phyloP scores from a whole-genome alignment of 2,329 filamentous ascomycete species.

The Colletotrichum sp. region DNA sequence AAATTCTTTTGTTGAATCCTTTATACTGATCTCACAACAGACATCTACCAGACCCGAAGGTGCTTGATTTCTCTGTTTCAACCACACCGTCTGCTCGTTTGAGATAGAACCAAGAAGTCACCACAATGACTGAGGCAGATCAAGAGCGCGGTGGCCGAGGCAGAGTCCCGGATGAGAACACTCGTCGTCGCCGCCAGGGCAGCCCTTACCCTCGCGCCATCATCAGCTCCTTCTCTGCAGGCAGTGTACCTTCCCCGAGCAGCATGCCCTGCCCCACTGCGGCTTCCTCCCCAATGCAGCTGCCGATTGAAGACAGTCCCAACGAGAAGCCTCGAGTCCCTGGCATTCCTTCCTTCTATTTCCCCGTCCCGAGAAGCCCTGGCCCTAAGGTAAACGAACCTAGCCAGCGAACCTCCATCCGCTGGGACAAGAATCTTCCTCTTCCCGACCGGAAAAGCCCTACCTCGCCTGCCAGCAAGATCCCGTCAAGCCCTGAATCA shows the following conservation, averaged over 20 bases:
- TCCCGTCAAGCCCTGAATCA: background rate
- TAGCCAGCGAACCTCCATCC: background rate
- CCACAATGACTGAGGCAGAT: background rate
- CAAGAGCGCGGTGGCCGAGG: background rate
- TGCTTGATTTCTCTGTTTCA: background rate
- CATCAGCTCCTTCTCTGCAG: background rate
- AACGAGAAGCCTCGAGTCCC: background rate
- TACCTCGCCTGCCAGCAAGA: background rate
- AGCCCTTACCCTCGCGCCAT: background rate
- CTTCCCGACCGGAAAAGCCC: background rate
- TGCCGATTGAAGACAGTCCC: background rate
- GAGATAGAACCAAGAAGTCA: background rate
- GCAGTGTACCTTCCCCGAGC: background rate
- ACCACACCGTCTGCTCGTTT: background rate
- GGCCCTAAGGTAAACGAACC: background rate
- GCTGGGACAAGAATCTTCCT: constrained; percentile 10
- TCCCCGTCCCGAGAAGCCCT: background rate
- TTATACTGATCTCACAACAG: background rate
- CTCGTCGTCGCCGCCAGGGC: background rate
- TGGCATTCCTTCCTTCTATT: background rate
- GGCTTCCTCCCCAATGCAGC: background rate
- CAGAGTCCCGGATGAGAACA: background rate
- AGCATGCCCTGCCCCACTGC: background rate
- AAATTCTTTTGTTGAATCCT: background rate
- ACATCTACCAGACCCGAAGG: background rate